Base-by-base conservation (phyloP, 768 basidiomycete species). In the Boletellus sp. region DNA sequence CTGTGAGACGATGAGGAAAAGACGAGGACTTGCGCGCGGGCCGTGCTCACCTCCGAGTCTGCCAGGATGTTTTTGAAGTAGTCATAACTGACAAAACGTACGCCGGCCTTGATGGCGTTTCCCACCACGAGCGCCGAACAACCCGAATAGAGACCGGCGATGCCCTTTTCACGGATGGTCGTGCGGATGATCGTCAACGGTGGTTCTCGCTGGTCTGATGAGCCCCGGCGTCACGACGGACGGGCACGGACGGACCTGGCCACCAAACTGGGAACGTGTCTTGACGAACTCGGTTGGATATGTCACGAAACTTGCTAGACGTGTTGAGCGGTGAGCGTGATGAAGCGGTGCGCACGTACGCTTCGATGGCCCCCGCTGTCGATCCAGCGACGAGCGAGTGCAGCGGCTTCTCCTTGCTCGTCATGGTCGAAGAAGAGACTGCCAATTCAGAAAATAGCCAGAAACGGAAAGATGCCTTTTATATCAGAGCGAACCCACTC, bases 11-110 rank as follows among this genome's bases (percentile, higher is more conserved):
- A 31, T 56, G 33, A 50, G 35, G 23, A 38, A 12, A 23, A 9
- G 16, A 6, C 7, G 20, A 24, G 15, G 51, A 32, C 2, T 17
- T 19, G 17, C 3, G 17, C 3, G 13, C 22, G 28, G 28, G 9
- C 8, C 28, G 16, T 8, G 63, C 77, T 61, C 60, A 93, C 94
- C 75, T 97, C 77, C 6, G 82, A 61, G 67, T 98, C 93, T 38
- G 87, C 89, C 39, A 99, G 66, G 60, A 84, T 68, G 24, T 74
- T 70, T 72, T 98, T 98, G 74, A 94, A 94, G 64, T 86, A 78
- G 65, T 97, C 94, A 70, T 99, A 99, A 57, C 84, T 87, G 49
- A 96, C 80, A 68, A 99, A 99, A 37, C 96, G 78, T 33, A 99
- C 94, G 4, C 94, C 96, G 1, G 96, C 96, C 74, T 99, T 99